Evolutionary conservation across 2,329 filamentous ascomycete species (phyloP), one percentile per base, ranked within the genome.

Genomic region (Delphinella strobiligena): DNA sequence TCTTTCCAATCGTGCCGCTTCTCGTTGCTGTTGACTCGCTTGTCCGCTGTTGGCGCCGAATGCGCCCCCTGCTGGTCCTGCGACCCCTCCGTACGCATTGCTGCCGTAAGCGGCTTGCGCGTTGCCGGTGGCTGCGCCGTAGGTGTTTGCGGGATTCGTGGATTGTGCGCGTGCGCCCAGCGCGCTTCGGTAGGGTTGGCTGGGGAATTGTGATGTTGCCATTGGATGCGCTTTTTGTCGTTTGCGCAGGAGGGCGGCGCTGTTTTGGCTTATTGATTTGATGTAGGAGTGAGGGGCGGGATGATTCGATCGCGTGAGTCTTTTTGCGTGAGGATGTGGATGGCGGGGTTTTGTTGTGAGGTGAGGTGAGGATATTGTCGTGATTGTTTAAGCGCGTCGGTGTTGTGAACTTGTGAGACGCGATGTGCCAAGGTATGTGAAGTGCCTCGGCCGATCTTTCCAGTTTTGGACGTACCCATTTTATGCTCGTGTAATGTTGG

Each of bases 151-250:
- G 51, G 50, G 10, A 46, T n/a, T n/a, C n/a, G 35, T 43, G 33
- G 39, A 38, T 60, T 58, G 42, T 58, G 57, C 47, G 63, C 60
- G 56, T 27, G 22, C 7, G 58, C 63, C 39, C 49, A 74, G 67
- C 44, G 67, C 66, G 24, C 60, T 50, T 49, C 66, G 67, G 49
- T 69, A 69, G 48, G 67, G 64, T 49, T 73, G 70, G 37, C 69
- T 63, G 39, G 67, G 68, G 53, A 76, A 75, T 36, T 68, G 55
- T 42, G 66, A 67, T 54, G 67, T 70, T 47, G 72, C 69, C 71
- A 72, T 72, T 49, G 44, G 4, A 10, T 15, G 22, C 12, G 22
- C 7, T 27, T 27, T 12, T 7, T 27, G 22, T 27, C 7, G 22
- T 7, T 27, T 27, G 12, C 12, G 22, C 7, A 7, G 22, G n/a